Conservation (phyloP, 495 filamentous ascomycete genomes). For the Pyrenula massariospora region DNA sequence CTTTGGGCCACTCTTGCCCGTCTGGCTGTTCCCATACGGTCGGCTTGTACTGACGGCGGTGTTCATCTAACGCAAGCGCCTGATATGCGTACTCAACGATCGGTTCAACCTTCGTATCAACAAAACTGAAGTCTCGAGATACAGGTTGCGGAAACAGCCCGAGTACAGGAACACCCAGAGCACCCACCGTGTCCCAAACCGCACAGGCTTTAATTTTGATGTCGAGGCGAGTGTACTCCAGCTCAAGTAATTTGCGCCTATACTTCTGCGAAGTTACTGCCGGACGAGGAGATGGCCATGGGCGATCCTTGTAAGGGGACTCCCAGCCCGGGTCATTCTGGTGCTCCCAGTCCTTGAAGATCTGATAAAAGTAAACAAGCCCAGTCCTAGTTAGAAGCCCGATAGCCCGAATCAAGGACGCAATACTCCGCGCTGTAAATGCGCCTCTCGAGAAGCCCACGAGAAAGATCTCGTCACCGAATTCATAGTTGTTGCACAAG, state of each 20-base stretch:
- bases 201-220: conserved; percentile 37
- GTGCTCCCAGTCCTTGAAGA: conserved; percentile 53
- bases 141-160: conserved; percentile 10
- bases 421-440: conserved; percentile 56
- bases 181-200: conserved; percentile 51
- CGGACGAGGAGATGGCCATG: neutral
- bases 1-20: conserved; percentile 10
- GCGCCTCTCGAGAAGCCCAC: conserved; percentile 63
- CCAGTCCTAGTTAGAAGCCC: conserved; percentile 54
- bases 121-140: conserved; percentile 14
- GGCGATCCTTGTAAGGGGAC: conserved; percentile 30
- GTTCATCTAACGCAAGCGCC: conserved; percentile 46
- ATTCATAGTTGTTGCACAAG: conserved; percentile 52
- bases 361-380: conserved; percentile 49
- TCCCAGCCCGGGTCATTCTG: conserved; percentile 27
- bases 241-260: conserved; percentile 3
- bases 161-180: conserved; percentile 18
- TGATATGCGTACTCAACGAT: conserved; percentile 48
- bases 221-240: conserved; percentile 4
- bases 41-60: conserved; percentile 37
- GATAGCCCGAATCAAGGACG: conserved; percentile 41
- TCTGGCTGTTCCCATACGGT: conserved; percentile 38
- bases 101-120: conserved; percentile 17
- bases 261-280: neutral
- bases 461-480: conserved; percentile 59